Base-by-base conservation (phyloP, 805 yeast species). In the Yarrowia sp. region DNA sequence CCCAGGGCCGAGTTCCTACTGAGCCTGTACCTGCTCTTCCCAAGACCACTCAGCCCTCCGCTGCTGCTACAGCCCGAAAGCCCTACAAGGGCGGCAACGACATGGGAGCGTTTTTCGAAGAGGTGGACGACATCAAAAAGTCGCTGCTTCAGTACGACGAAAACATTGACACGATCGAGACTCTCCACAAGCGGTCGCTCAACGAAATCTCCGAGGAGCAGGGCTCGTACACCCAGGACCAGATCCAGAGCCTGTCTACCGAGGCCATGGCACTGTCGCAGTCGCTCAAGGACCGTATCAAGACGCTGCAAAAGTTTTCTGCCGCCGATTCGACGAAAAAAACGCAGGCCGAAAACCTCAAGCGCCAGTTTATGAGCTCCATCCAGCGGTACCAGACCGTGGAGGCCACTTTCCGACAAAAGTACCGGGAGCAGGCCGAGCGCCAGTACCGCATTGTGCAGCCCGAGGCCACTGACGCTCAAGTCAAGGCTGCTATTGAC, bases 311-410 rank as follows among this genome's bases (percentile, higher is more conserved):
- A 76, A 82, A 85, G 67, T 71, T 71, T 66, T 69, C 74, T 36
- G 71, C 70, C 68, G 68, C 70, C 41, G 97, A 92, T 78, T 78
- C 84, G 51, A 89, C 95, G 71, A 91, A 90, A 76, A 85, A 85
- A 73, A 90, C 89, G 67, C 98, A 95, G 80, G 96, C 96, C 43
- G 96, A 92, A 75, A 88, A 88, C 72, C 83, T 88, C 65, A 89
- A 96, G 80, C 86, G 85, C 72, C 86, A 88, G 74, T 93, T 95
- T 75, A 84, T 92, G 82, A 85, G 85, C 68, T 83, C 88, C 66
- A 93, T 95, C 73, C 95, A 91, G 76, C 91, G 86, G 73, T 91
- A 90, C 79, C 85, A 96, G 76, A 82, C 86, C 71, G 84, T 90
- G 69, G 98, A 95, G 77, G 91, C 90, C 67, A 85, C 88, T 71